Evolutionary conservation across 805 yeast genomes (phyloP), one percentile per base, ranked within the genome.

Genomic region (Barnettozyma pratensis): DNA sequence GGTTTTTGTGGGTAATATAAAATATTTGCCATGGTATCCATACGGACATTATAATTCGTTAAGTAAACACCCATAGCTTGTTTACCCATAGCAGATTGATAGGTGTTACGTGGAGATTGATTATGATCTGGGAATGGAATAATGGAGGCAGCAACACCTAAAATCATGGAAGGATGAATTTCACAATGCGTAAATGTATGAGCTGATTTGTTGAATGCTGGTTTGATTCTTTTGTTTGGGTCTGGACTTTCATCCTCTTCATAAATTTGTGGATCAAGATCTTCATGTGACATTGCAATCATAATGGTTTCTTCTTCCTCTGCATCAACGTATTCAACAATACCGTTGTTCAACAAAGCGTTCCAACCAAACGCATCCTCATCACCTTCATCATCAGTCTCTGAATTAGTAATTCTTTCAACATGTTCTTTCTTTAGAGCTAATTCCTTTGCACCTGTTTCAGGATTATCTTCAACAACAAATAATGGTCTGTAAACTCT

Each of bases 81-180:
- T 71, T 94, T 94, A 81, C 99, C 99, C 99, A 94, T 94, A 55
- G 99, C 99, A 66, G 97, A 91, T 74, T 94, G 99, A 70, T 94
- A 94, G 4, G 99, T 94, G 66, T 94, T 94, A 83, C 99, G 92
- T 52, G 99, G 99, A 52, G 97, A 91, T 75, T 94, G 99, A 70
- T 94, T 94, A 70, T 94, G 99, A 72, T 94, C 99, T 11, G 99
- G 99, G 87, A 94, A 94, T 19, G 99, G 99, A 77, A 94, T 94
- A 66, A 94, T 90, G 30, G 96, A 88, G 5, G 99, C 99, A 41
- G 97, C 96, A 56, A 94, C 97, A 69, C 99, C 99, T 53, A 94
- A 76, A 68, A 94, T 92, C 99, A 94, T 94, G 31, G 96, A 86
- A 19, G 99, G 99, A 71, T 94, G 99, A 64, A 94, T 91, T 72